Evolutionary conservation across 164 flowering plant genomes (phyloP), one percentile per base, ranked within the genome.

Genomic region (Stephania cephalantha): DNA sequence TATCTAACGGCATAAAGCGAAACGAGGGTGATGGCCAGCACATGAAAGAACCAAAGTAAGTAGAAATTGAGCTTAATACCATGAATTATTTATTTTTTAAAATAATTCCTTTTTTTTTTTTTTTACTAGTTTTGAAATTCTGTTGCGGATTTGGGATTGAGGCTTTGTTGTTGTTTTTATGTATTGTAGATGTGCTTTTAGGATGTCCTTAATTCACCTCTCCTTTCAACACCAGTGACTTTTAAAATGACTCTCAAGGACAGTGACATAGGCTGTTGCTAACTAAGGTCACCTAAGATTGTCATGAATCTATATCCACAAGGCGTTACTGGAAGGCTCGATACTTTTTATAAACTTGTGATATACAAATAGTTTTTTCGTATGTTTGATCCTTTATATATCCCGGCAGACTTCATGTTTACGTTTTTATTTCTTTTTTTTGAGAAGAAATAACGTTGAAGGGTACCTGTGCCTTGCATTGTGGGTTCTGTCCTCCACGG

Each of bases 41-140:
- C 69, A 76, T 71, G n/a, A 20, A 11, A 48, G 66, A 73, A 46
- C 71, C 85, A 63, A 42, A 66, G 90, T 87, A 77, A 84, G 90
- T 82, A 58, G 77, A 58, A 70, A 66, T 66, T 53, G 22, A 30
- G 31, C n/a, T 75, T 4, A 45, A 64, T 65, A 25, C 7, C 58
- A 12, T 73, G 42, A 15, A 45, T 64, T 11, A 9, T 5, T 69
- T 12, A 12, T 13, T 6, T 52, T 31, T 15, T 52, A 25, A 11
- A 45, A 20, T 9, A 50, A 12, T 48, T 12, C 30, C 12, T 15
- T 50, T 50, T 10, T 15, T 55, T 15, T 55, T 13, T 17, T 58
- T 13, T 58, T 58, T 17, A n/a, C 17, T 58, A 58, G n/a, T 6
- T 17, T 2, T 58, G 65, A 17, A 58, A 58, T 58, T 58, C 5